These are phyloP conservation scores for Acrodontium crateriforme DNA, from an alignment of 2,329 filamentous ascomycete species.

Conservation along the genomic window DNA sequence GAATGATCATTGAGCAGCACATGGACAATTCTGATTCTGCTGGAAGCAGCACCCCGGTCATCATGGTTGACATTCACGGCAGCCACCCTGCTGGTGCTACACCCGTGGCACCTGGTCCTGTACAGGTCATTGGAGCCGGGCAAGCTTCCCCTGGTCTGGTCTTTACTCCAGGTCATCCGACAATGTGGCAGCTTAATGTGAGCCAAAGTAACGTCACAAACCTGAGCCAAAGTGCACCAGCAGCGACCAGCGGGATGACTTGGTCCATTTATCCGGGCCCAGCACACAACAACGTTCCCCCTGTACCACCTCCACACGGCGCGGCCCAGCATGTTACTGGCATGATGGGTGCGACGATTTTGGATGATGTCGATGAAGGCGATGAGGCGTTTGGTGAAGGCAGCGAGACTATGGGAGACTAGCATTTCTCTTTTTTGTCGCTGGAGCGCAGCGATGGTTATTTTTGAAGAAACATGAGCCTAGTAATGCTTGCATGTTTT, in stretches of 20 bases:
- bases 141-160: no score
- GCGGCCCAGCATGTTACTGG: constrained; percentile 22
- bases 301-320: constrained; percentile 3
- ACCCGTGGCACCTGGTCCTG: constrained; percentile 12
- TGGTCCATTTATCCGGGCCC: constrained; percentile 8
- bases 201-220: constrained; percentile 1
- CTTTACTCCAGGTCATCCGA: not conserved
- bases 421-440: no score
- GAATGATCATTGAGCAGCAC: constrained; percentile 15
- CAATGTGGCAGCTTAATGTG: not conserved
- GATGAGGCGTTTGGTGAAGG: constrained; percentile 32
- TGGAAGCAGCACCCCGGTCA: constrained; percentile 18
- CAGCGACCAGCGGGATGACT: constrained; percentile 11
- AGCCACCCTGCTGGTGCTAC: constrained; percentile 14
- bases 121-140: constrained; percentile 1
- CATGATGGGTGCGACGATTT: constrained; percentile 24
- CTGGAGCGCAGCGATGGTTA: no score
- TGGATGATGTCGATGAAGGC: constrained; percentile 25
- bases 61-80: constrained; percentile 15
- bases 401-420: constrained; percentile 33
- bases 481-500: no score
- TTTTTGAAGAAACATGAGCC: no score
- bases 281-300: constrained; percentile 2
- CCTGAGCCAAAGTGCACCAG: constrained; percentile 18
- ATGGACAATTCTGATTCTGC: constrained; percentile 13